phyloP scores from a whole-genome alignment of 352 stramenopile species.

The Pythium graminicola region DNA sequence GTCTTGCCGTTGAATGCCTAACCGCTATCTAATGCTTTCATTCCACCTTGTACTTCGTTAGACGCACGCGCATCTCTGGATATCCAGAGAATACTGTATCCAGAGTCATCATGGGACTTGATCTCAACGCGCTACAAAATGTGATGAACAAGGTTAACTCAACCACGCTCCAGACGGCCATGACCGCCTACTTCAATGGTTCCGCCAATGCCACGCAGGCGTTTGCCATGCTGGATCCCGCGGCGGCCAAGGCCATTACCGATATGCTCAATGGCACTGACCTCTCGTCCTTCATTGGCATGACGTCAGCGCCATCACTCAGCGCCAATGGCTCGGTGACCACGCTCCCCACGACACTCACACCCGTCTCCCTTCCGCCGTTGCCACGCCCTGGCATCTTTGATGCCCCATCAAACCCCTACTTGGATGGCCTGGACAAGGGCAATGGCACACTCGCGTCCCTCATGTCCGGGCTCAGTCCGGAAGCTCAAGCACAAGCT shows the following conservation, averaged over 20 bases:
- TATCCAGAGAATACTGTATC: background rate
- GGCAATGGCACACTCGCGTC: conserved; percentile 4
- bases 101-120: conserved; percentile 2
- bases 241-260: background rate
- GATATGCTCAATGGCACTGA: conserved; percentile 16
- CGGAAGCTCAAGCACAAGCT: background rate
- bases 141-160: conserved; percentile 11
- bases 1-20: no score
- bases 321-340: background rate
- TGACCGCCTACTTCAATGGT: conserved; percentile 9
- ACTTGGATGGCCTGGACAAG: conserved; percentile 8
- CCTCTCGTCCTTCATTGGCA: conserved; percentile 10
- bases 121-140: conserved; percentile 6
- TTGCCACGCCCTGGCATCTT: conserved; percentile 19
- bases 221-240: conserved; percentile 6
- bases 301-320: background rate
- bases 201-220: conserved; percentile 4
- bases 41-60: background rate
- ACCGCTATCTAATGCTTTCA: background rate
- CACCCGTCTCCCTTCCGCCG: conserved; percentile 5
- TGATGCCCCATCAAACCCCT: conserved; percentile 20
- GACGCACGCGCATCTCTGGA: background rate
- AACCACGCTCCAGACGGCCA: conserved; percentile 2
- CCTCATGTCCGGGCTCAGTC: conserved; percentile 9
- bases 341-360: background rate